Evolutionary conservation across 805 yeast genomes (phyloP).

Genomic region (Metschnikowia arizonensis): DNA sequence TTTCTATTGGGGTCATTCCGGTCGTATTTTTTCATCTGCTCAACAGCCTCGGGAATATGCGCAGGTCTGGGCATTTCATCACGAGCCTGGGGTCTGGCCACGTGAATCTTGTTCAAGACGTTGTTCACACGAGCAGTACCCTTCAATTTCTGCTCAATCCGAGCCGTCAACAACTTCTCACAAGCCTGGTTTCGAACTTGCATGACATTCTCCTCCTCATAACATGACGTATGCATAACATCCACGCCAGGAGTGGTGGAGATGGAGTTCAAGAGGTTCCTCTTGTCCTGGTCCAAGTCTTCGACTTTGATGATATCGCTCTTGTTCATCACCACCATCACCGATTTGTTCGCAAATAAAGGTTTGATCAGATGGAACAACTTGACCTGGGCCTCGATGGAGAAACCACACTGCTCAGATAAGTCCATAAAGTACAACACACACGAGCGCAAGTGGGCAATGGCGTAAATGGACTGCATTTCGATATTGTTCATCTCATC

Average conservation of each 20-base stretch:
- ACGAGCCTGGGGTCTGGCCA: slow-evolving; percentile 82
- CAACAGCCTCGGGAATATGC: slow-evolving; percentile 74
- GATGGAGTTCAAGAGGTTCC: slow-evolving; percentile 64
- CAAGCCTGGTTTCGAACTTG: slow-evolving; percentile 94
- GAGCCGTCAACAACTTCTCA: slow-evolving; percentile 89
- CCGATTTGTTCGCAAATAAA: slow-evolving; percentile 93
- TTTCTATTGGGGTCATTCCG: slow-evolving; percentile 77
- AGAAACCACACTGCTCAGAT: slow-evolving; percentile 98
- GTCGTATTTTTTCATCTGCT: slow-evolving; percentile 62
- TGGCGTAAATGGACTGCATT: slow-evolving; percentile 98
- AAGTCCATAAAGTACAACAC: slow-evolving; percentile 97
- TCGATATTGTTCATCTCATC: slow-evolving; percentile 99
- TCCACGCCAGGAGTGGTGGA: slow-evolving; percentile 75
- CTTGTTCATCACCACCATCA: slow-evolving; percentile 92
- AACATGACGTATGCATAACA: slow-evolving; percentile 89
- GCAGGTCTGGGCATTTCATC: slow-evolving; percentile 82
- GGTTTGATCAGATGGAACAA: slow-evolving; percentile 96
- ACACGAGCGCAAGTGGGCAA: slow-evolving; percentile 96
- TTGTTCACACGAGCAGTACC: slow-evolving; percentile 84
- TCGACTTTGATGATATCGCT: slow-evolving; percentile 84
- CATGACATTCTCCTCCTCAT: slow-evolving; percentile 92
- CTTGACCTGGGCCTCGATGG: slow-evolving; percentile 95
- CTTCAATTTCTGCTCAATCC: slow-evolving; percentile 95
- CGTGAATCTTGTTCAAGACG: slow-evolving; percentile 93
- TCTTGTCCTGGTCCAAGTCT: slow-evolving; percentile 75